These are phyloP conservation scores for Acanthamoeba triangularis DNA, from an alignment of 208 protist genomes.

Conservation along the genomic window DNA sequence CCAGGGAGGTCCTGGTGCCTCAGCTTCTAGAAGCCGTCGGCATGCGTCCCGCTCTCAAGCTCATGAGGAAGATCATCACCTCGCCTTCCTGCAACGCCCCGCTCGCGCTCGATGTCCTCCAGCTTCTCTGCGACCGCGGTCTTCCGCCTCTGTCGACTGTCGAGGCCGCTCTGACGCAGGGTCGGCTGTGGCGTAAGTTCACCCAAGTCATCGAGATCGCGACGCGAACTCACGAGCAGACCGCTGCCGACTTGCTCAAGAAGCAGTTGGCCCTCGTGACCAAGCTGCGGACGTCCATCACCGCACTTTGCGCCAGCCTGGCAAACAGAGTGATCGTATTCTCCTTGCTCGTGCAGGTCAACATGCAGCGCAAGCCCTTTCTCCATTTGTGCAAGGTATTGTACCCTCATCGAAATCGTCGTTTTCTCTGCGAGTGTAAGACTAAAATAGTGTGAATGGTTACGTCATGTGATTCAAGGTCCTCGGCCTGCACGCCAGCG, in stretches of 20 bases:
- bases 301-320: background rate
- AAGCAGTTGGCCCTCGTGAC: background rate
- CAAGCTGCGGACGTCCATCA: background rate
- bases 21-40: conserved; percentile 15
- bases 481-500: background rate
- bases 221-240: background rate
- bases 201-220: background rate
- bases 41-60: background rate
- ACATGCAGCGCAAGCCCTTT: conserved; percentile 11
- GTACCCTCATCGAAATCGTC: background rate
- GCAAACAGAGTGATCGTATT: background rate
- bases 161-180: background rate
- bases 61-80: background rate
- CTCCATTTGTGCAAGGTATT: conserved; percentile 34
- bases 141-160: background rate
- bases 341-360: background rate
- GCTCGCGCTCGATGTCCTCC: background rate
- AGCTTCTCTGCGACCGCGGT: background rate
- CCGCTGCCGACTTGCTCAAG: background rate
- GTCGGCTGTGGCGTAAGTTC: conserved; percentile 41
- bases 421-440: no score
- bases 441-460: background rate
- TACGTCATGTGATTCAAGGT: background rate
- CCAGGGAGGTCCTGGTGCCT: background rate
- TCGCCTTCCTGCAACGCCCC: background rate